Base-by-base conservation (phyloP, 176 grass and related monocot genomes). In the Avena insularis region DNA sequence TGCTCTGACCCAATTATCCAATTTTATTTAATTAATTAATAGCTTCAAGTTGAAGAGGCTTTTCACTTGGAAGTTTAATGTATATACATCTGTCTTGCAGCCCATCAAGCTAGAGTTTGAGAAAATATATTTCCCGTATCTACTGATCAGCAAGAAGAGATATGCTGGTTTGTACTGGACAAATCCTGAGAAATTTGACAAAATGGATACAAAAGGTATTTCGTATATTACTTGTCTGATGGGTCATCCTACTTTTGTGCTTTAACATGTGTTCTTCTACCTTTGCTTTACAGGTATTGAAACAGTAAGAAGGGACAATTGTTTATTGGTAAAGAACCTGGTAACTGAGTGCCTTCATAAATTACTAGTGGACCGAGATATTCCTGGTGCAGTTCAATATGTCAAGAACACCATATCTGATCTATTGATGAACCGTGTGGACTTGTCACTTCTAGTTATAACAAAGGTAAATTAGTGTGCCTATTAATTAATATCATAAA, bases 111-210 rank as follows among this genome's bases (percentile, higher is more conserved):
- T 98, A 64, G 96, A 98, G 71, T 98, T 98, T 90, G 96, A 98
- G 89, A 98, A 98, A 74, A 86, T 98, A 31, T 98, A 98, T 70
- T 98, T 93, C 84, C 96, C 96, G 36, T 98, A 92, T 55, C 83
- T 98, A 75, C 81, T 98, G 85, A 98, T 98, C 83, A 98, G 96
- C 92, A 98, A 98, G 92, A 96, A 98, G 93, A 95, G 96, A 96
- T 98, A 98, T 90, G 96, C 96, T 78, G 96, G 96, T 66, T 96
- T 98, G 83, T 98, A 96, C 82, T 98, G 96, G 96, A 88, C 96
- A 73, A 98, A 98, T 88, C 87, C 96, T 84, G 93, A 93, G 62
- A 96, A 94, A 82, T 96, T 96, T 92, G 96, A 98, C 85, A 98
- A 98, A 92, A 98, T 98, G 96, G 96, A 98, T 76, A 92, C 96